phyloP scores from a whole-genome alignment of 2,329 filamentous ascomycete species.

The Teratosphaeria viscida region DNA sequence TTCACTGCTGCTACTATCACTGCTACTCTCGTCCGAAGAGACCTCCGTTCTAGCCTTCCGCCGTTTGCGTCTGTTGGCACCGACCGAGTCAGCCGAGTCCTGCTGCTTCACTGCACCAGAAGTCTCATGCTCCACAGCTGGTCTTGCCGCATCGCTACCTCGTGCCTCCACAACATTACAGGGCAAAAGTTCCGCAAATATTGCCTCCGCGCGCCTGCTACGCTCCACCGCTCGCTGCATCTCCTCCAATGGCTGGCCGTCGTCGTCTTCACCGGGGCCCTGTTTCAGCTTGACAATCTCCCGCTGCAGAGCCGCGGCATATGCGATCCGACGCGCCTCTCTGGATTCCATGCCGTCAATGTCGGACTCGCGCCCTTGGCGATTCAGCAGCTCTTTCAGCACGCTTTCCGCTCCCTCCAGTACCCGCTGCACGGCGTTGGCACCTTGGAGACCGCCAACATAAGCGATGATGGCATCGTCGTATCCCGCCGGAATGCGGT shows the following conservation, averaged over 20 bases:
- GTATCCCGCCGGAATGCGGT: constrained; percentile 59
- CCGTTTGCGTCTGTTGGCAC: constrained; percentile 7
- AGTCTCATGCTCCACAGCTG: neutral
- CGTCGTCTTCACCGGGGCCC: constrained; percentile 23
- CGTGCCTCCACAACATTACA: constrained; percentile 3
- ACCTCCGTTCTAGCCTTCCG: constrained; percentile 26
- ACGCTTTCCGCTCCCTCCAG: constrained; percentile 54
- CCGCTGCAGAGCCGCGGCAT: constrained; percentile 27
- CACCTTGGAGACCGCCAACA: constrained; percentile 65
- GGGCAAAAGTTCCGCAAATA: constrained; percentile 11
- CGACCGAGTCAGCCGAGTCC: neutral
- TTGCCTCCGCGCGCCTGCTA: constrained; percentile 12
- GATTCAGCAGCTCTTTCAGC: constrained; percentile 47
- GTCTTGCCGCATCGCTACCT: neutral
- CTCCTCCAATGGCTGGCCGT: constrained; percentile 24
- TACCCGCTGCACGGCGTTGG: constrained; percentile 44
- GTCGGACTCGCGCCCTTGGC: constrained; percentile 36
- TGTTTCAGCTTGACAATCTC: constrained; percentile 15
- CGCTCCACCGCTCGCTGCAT: constrained; percentile 23
- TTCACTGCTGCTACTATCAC: constrained; percentile 7
- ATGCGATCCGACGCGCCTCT: constrained; percentile 25
- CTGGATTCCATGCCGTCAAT: constrained; percentile 33
- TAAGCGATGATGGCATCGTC: constrained; percentile 64
- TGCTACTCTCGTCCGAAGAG: constrained; percentile 12
- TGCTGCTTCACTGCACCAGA: too few species aligned